Base-by-base conservation (phyloP, 2,329 filamentous ascomycete genomes). In the Fusarium circinatum region DNA sequence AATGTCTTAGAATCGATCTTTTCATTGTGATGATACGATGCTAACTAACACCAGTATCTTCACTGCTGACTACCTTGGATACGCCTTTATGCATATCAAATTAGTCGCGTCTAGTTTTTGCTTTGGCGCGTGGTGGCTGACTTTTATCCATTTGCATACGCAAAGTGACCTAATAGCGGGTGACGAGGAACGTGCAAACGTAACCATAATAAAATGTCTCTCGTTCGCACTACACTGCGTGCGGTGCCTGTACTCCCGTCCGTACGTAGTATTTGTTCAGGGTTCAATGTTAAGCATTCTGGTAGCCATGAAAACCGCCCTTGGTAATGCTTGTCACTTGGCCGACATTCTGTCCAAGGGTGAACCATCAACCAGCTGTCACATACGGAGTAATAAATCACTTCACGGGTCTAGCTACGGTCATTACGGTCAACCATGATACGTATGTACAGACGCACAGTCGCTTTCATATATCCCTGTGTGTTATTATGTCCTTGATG, bases 71-170 rank as follows among this genome's bases (percentile, higher is more conserved):
- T 54, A 60, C 42, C 34, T 26, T 22, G 42, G 28, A 42, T 44
- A 39, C 41, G 24, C 32, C 52, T 34, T 32, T 28, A 41, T 67
- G 51, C 42, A 70, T 58, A 56, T 65, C 28, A 51, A 55, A 48
- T 30, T 49, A 68, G 68, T 58, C 56, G 44, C 62, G 48, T 59
- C 34, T 56, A 68, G 57, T 45, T 34, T 63, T 54, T 45, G 32
- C 39, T 67, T 68, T 71, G 62, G 63, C 48, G 69, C 41, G 24
- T 28, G 39, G 39, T 68, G 63, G 68, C 63, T 71, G 67, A 38
- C 55, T 60, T 39, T 44, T 24, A 38, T 42, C 42, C 48, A 68
- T 71, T 65, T 52, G 22, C 30, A 42, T 42, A 41, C 39, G 52
- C 24, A 68, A 52, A 28, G 68, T 64, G 48, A 44, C 58, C 67